Evolutionary conservation across 2,329 filamentous ascomycete species (phyloP).

Genomic region (Trichoderma koningiopsis): DNA sequence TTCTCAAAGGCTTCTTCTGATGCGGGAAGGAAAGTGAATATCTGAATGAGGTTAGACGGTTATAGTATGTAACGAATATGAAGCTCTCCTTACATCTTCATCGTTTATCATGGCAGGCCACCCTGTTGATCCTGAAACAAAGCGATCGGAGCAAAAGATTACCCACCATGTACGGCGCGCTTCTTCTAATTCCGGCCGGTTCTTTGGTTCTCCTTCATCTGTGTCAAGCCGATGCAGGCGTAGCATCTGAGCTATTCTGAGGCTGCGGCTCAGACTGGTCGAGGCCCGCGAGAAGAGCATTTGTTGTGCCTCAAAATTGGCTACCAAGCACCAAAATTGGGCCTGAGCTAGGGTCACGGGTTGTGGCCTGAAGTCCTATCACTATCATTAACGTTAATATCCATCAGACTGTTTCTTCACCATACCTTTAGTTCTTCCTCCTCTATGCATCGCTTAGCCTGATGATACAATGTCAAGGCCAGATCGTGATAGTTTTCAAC

Average conservation of each 20-base stretch:
- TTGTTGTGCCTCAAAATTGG: neutral
- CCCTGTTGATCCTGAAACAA: neutral
- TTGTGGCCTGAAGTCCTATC: neutral
- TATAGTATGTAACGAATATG: neutral
- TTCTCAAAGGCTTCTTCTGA: neutral
- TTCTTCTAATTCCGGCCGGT: neutral
- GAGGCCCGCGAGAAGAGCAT: neutral
- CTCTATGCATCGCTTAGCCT: neutral
- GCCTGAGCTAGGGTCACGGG: neutral
- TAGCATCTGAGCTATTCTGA: neutral
- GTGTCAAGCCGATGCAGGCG: neutral
- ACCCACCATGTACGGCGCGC: neutral
- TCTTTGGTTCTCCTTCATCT: too few relatives aligned
- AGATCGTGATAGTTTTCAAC: neutral
- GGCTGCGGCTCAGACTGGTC: neutral
- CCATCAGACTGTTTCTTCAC: neutral
- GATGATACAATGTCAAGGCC: neutral
- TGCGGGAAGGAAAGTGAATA: neutral
- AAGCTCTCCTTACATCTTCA: neutral
- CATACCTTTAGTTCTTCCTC: neutral
- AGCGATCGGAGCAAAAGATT: neutral
- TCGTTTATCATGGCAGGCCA: neutral
- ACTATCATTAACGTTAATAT: neutral
- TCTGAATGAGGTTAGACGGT: neutral
- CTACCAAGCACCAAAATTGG: neutral